A percentile compares a stretch with the other conserved stretches of the same genome.
Evolutionary conservation across 73 alveolate species (phyloP).

Genomic region (Tetrahymena elliotti): DNA sequence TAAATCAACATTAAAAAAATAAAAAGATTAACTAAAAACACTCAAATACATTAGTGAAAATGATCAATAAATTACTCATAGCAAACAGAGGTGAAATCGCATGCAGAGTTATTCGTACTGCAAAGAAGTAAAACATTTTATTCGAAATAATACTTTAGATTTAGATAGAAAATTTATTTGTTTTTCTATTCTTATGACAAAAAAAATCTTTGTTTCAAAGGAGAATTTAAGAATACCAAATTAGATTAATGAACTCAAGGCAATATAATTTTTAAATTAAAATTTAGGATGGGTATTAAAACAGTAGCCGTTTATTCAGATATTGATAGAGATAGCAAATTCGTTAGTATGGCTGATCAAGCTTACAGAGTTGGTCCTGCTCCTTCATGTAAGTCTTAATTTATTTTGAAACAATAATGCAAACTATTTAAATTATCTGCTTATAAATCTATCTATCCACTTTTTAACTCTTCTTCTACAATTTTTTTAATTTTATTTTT

Average conservation of each 20-base stretch:
- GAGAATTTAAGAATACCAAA: background rate
- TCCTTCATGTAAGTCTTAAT: conserved; percentile 35
- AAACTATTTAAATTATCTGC: background rate
- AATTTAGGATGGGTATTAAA: conserved; percentile 55
- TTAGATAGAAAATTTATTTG: too few relatives aligned
- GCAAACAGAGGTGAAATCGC: conserved; percentile 98
- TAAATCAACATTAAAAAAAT: background rate
- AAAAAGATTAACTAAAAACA: background rate
- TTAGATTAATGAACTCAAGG: background rate
- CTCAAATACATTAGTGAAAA: background rate
- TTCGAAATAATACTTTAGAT: background rate
- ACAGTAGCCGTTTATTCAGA: conserved; percentile 89
- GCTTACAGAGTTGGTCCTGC: conserved; percentile 81
- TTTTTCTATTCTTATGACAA: background rate
- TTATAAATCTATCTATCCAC: background rate
- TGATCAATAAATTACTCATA: conserved; percentile 71
- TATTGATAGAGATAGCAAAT: conserved; percentile 77
- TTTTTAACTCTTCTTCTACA: background rate
- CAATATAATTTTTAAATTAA: background rate
- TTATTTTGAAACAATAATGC: background rate
- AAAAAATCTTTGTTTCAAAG: background rate
- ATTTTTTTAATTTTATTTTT: background rate
- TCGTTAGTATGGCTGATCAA: conserved; percentile 79
- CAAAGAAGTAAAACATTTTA: conserved; percentile 35
- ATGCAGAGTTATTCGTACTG: conserved; percentile 78